Percentiles rank a stretch among this genome's conserved stretches.
phyloP scores from a whole-genome alignment of 2,329 filamentous ascomycete genomes.

The Sporothrix humicola region DNA sequence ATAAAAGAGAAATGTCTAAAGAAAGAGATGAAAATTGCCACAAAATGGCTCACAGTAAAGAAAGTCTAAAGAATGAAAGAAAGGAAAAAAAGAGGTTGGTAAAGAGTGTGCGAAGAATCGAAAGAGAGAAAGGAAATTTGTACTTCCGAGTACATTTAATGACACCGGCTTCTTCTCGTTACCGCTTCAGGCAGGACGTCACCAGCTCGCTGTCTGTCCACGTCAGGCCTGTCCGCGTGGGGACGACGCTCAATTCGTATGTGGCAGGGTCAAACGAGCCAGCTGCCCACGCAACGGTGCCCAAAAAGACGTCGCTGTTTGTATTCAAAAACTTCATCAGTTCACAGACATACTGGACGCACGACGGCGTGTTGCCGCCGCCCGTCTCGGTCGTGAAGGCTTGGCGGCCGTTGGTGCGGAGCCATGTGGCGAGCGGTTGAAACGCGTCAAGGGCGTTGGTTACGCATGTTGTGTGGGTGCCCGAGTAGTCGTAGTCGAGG shows the following conservation, averaged over 20 bases:
- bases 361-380: conserved; percentile 46
- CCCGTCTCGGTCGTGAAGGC: conserved; percentile 48
- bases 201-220: conserved; percentile 36
- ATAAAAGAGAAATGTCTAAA: neutral
- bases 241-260: conserved; percentile 41
- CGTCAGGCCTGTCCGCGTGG: conserved; percentile 39
- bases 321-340: conserved; percentile 45
- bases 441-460: conserved; percentile 55
- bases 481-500: conserved; percentile 63
- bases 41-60: neutral
- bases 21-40: too few relatives aligned
- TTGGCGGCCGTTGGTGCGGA: conserved; percentile 44
- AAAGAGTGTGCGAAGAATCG: neutral
- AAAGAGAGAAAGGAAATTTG: neutral
- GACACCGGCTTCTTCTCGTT: neutral
- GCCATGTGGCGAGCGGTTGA: conserved; percentile 46
- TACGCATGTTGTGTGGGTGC: conserved; percentile 58
- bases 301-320: conserved; percentile 44
- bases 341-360: conserved; percentile 43
- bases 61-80: neutral
- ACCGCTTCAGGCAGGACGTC: conserved; percentile 33
- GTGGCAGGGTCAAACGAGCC: conserved; percentile 39
- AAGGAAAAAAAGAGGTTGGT: neutral
- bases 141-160: neutral
- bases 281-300: conserved; percentile 42